Evolutionary conservation across 805 yeast genomes (phyloP).

Genomic region (Metahyphopichia silvanorum): DNA sequence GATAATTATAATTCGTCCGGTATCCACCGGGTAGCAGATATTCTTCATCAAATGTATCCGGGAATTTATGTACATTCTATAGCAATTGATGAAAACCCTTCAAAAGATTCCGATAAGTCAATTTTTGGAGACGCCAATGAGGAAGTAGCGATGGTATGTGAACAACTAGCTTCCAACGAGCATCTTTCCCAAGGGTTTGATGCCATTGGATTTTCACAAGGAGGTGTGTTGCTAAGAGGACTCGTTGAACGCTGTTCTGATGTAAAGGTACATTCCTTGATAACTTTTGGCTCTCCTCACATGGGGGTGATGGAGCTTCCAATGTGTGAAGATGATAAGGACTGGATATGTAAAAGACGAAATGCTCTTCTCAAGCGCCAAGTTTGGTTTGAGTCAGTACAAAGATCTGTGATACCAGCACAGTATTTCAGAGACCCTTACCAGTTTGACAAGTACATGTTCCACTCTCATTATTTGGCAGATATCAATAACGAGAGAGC

Average conservation of each 20-base stretch:
- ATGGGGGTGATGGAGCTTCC: slow-evolving; percentile 73
- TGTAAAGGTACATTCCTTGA: slow-evolving; percentile 42
- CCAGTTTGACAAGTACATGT: slow-evolving; percentile 52
- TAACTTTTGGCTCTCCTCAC: slow-evolving; percentile 83
- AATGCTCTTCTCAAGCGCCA: slow-evolving; percentile 56
- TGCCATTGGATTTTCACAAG: slow-evolving; percentile 79
- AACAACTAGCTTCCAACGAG: slow-evolving; percentile 43
- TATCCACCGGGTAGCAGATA: slow-evolving; percentile 43
- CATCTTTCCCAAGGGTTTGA: slow-evolving; percentile 57
- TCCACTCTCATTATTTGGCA: slow-evolving; percentile 57
- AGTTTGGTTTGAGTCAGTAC: slow-evolving; percentile 58
- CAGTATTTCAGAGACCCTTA: slow-evolving; percentile 70
- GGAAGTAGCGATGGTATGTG: slow-evolving; percentile 56
- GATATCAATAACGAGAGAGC: slow-evolving; percentile 61
- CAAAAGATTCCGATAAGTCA: slow-evolving; percentile 52
- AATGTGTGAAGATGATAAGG: slow-evolving; percentile 43
- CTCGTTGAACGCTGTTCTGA: slow-evolving; percentile 55
- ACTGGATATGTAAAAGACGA: slow-evolving; percentile 57
- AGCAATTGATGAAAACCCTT: slow-evolving; percentile 45
- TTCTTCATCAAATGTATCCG: slow-evolving; percentile 47
- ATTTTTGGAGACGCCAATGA: slow-evolving; percentile 57
- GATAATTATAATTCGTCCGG: slow-evolving; percentile 66
- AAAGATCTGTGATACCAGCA: slow-evolving; percentile 60
- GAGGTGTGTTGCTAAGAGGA: slow-evolving; percentile 75
- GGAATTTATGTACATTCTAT: slow-evolving; percentile 52